phyloP scores from a whole-genome alignment of 306 rosid genomes.

The Macrotyloma uniflorum region DNA sequence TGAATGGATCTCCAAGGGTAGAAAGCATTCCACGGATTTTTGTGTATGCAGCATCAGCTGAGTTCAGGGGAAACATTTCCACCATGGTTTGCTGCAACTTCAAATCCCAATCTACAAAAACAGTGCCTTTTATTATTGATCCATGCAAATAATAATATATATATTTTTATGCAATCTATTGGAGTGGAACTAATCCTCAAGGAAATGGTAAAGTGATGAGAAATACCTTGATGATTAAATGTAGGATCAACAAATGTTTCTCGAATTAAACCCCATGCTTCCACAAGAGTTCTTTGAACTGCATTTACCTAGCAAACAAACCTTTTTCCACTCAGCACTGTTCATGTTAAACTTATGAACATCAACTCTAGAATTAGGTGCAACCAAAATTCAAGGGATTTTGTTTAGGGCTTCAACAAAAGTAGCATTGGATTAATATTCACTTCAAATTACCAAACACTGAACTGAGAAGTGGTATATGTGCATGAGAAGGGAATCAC shows the following conservation, averaged over 20 bases:
- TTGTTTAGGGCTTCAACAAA: too few species aligned
- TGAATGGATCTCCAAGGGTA: constrained; percentile 97
- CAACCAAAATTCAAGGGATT: too few species aligned
- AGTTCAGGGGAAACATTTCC: constrained; percentile 91
- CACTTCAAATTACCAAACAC: too few species aligned
- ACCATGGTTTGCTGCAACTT: constrained; percentile 97
- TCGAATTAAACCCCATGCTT: constrained; percentile 97
- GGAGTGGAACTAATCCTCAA: background rate
- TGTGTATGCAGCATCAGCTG: constrained; percentile 88
- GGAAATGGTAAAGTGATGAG: background rate
- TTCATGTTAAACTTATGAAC: constrained; percentile 26
- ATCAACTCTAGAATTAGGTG: constrained; percentile 4
- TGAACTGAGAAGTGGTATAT: too few species aligned
- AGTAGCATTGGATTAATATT: too few species aligned
- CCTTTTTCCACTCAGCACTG: constrained; percentile 28
- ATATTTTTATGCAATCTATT: background rate
- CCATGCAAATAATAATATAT: background rate
- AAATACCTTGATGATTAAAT: constrained; percentile 91
- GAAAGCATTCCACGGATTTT: constrained; percentile 97
- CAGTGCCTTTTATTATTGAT: background rate
- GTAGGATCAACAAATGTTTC: constrained; percentile 96
- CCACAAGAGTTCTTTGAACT: constrained; percentile 97
- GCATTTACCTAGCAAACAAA: constrained; percentile 79
- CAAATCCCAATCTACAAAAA: constrained; percentile 82
- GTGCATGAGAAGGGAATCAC: too few species aligned